phyloP scores from a whole-genome alignment of 208 protist species.

The Trypanosoma congolense region DNA sequence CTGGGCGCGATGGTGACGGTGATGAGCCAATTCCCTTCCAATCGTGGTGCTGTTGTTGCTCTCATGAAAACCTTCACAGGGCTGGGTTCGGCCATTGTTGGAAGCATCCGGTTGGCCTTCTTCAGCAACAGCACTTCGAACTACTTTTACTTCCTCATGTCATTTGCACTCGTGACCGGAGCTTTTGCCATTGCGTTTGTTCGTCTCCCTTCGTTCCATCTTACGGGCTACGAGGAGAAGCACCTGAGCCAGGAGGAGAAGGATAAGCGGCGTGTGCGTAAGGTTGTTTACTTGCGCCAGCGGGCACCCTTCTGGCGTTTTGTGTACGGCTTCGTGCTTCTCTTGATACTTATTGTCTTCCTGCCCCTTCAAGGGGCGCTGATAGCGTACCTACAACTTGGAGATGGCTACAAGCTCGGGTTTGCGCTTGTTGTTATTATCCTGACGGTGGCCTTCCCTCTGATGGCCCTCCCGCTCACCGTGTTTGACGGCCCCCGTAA shows the following conservation, averaged over 20 bases:
- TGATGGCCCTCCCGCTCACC: slow-evolving; percentile 52
- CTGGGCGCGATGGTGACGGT: slow-evolving; percentile 47
- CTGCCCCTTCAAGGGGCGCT: slow-evolving; percentile 55
- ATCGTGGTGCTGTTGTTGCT: slow-evolving; percentile 35
- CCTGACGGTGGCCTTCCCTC: slow-evolving; percentile 23
- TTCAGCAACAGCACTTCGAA: slow-evolving; percentile 36
- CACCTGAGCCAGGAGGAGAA: slow-evolving; percentile 37
- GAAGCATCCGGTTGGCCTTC: slow-evolving; percentile 45
- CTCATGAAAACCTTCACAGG: slow-evolving; percentile 56
- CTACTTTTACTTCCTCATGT: slow-evolving; percentile 61
- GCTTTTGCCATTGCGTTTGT: slow-evolving; percentile 42
- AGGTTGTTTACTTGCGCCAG: slow-evolving; percentile 56
- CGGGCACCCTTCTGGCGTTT: slow-evolving; percentile 65
- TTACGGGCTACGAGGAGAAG: slow-evolving; percentile 53
- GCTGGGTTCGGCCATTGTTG: slow-evolving; percentile 33
- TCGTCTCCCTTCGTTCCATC: slow-evolving; percentile 55
- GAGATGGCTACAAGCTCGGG: slow-evolving; percentile 18
- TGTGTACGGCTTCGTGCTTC: slow-evolving; percentile 46
- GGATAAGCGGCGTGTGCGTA: slow-evolving; percentile 26
- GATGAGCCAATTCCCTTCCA: slow-evolving; percentile 40
- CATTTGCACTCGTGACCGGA: slow-evolving; percentile 29
- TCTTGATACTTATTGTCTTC: slow-evolving; percentile 57
- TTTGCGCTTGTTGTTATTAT: slow-evolving; percentile 47
- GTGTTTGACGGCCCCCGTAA: slow-evolving; percentile 49
- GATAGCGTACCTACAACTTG: slow-evolving; percentile 33